phyloP scores from a whole-genome alignment of 495 filamentous ascomycete genomes.

The Coniosporium apollinis region DNA sequence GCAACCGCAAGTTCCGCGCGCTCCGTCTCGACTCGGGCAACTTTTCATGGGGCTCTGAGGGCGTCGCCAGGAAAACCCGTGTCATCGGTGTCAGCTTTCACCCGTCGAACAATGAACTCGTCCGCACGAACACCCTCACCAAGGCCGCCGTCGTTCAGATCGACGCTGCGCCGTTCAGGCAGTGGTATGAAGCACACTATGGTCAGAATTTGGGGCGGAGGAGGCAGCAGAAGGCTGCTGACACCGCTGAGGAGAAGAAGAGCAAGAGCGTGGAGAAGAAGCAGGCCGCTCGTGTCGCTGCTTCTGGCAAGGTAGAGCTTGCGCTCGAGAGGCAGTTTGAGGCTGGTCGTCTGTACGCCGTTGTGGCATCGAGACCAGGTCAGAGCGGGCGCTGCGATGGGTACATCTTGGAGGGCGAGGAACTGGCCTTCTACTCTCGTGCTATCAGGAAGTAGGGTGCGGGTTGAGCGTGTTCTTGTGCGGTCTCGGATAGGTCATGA shows the following conservation, averaged over 20 bases:
- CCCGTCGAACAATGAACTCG: conserved; percentile 99
- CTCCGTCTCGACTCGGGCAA: conserved; percentile 98
- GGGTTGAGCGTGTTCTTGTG: too few relatives aligned
- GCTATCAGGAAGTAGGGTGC: conserved; percentile 93
- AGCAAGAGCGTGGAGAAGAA: conserved; percentile 87
- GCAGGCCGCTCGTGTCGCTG: conserved; percentile 68
- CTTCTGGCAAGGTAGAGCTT: conserved; percentile 77
- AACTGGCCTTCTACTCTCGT: conserved; percentile 98
- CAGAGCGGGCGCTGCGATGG: conserved; percentile 93
- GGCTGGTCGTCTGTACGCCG: conserved; percentile 88
- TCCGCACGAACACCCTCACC: conserved; percentile 99
- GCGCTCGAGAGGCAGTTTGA: conserved; percentile 96
- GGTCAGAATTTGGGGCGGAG: conserved; percentile 72
- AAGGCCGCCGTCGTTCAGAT: conserved; percentile 96
- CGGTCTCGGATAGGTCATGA: too few relatives aligned
- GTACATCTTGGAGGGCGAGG: conserved; percentile 97
- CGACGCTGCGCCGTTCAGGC: conserved; percentile 95
- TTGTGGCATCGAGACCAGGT: conserved; percentile 79
- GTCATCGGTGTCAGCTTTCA: conserved; percentile 96
- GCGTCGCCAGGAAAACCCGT: conserved; percentile 92
- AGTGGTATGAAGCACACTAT: conserved; percentile 99
- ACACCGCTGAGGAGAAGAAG: conserved; percentile 45
- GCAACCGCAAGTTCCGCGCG: conserved; percentile 98
- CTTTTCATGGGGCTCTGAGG: conserved; percentile 98
- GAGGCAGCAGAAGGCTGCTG: conserved; percentile 45